Evolutionary conservation across 139 green algal genomes (phyloP).

Genomic region (Volvox africanus): DNA sequence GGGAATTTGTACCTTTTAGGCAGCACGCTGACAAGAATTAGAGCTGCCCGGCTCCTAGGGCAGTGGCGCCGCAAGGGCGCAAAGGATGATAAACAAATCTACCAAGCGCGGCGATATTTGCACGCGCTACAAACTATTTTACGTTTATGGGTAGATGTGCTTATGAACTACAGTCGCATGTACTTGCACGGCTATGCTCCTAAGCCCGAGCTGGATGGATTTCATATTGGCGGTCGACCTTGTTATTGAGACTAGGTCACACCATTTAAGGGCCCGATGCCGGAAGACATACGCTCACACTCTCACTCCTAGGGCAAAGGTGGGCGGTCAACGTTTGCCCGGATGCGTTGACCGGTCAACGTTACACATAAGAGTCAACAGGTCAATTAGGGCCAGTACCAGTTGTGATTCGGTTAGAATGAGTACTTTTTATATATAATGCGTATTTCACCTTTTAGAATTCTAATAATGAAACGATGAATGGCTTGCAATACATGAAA

Average conservation of each 20-base stretch:
- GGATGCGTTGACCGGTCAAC: slow-evolving; percentile 11
- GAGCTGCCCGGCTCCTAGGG: slow-evolving; percentile 11
- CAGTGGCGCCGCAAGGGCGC: slow-evolving; percentile 23
- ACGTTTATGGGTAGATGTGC: background rate
- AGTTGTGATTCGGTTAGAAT: background rate
- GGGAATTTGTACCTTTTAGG: background rate
- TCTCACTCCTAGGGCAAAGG: background rate
- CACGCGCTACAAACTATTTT: slow-evolving; percentile 7
- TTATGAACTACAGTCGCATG: no score
- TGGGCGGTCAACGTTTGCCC: slow-evolving; percentile 2
- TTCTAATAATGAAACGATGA: no score
- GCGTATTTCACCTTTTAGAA: no score
- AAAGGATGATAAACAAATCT: background rate
- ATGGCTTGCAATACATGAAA: no score
- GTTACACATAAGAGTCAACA: background rate
- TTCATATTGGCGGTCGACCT: background rate
- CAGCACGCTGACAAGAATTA: slow-evolving; percentile 7
- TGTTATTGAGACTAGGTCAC: slow-evolving; percentile 27
- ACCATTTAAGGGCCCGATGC: slow-evolving; percentile 5
- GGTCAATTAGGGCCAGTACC: background rate
- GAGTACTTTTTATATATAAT: no score
- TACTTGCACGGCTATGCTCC: background rate
- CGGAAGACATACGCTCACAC: background rate
- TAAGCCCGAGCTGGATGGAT: background rate
- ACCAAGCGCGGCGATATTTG: background rate